Evolutionary conservation across 371 early-diverging fungal genomes (phyloP).

Genomic region (Mucor sp.): DNA sequence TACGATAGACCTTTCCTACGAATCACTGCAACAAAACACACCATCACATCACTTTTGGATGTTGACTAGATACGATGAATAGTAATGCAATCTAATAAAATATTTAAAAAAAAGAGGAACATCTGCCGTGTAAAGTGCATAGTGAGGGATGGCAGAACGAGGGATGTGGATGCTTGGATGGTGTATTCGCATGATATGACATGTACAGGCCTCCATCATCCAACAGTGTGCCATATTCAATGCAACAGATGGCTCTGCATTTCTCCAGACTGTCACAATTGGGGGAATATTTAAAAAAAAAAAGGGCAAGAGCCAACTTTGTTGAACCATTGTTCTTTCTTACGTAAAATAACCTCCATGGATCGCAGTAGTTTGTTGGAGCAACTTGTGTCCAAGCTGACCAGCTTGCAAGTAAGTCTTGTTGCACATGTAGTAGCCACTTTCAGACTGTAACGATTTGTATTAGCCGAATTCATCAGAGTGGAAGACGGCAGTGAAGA

Average conservation of each 20-base stretch:
- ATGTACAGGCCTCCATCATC: too few relatives aligned
- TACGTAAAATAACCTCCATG: neutral
- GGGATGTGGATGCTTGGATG: neutral
- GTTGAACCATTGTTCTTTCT: neutral
- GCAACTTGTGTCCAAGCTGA: conserved; percentile 2
- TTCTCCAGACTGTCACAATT: neutral
- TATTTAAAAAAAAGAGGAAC: neutral
- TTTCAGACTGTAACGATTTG: neutral
- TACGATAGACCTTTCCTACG: neutral
- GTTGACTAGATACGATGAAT: neutral
- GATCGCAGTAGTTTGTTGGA: neutral
- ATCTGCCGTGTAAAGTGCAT: neutral
- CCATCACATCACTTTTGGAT: neutral
- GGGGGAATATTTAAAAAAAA: neutral
- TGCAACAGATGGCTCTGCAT: neutral
- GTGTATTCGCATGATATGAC: too few relatives aligned
- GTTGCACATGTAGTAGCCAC: neutral
- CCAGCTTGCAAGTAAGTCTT: neutral
- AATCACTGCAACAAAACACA: neutral
- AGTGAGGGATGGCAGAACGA: neutral
- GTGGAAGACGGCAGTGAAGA: conserved; percentile 8
- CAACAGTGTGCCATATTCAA: neutral
- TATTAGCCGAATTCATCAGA: neutral
- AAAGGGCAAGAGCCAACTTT: neutral
- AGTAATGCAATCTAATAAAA: neutral